Evolutionary conservation across 441 rosid species (phyloP), one percentile per base, ranked within the genome.

Genomic region (Lepidium campestre): DNA sequence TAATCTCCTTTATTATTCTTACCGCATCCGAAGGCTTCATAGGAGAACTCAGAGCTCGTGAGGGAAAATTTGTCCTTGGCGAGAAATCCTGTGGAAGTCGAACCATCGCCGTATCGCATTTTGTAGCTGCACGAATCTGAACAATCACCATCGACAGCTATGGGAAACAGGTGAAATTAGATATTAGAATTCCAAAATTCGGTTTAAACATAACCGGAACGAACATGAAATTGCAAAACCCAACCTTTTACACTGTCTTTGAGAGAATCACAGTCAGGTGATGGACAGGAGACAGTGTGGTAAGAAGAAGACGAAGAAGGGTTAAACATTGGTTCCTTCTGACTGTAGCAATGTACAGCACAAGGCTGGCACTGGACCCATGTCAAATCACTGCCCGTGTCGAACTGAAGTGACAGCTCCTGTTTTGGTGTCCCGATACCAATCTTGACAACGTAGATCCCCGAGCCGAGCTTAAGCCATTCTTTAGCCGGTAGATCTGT

Each of bases 321-420:
- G 48, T 76, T 58, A 63, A 80, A 85, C 10, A 23, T 67, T 5
- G 81, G 66, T n/a, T 84, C 83, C 59, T 67, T 49, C 32, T 85
- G 86, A 13, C 69, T 1, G 41, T 84, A 82, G 57, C 89, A 84
- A 65, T 44, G 40, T 41, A 2, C 17, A 2, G 4, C 61, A 7
- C 91, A 88, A 0, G 90, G 88, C 32, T 74, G 9, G 15, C 96
- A 88, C 44, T 85, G 89, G 0, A 83, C 81, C 96, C 91, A 88
- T 1, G 90, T 80, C 32, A 84, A 54, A 57, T 74, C 83, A 14
- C 90, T 84, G n/a, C 87, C 87, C 0, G 92, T 86, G 61, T 88
- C 92, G 13, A 88, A 77, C 4, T 68, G 1, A 12, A 88, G 75
- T 0, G 85, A 44, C 1, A 74, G 14, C 2, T 78, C 71, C 29